Evolutionary conservation across 352 stramenopile species (phyloP), one percentile per base, ranked within the genome.

Genomic region (Globisporangium orthogonon): DNA sequence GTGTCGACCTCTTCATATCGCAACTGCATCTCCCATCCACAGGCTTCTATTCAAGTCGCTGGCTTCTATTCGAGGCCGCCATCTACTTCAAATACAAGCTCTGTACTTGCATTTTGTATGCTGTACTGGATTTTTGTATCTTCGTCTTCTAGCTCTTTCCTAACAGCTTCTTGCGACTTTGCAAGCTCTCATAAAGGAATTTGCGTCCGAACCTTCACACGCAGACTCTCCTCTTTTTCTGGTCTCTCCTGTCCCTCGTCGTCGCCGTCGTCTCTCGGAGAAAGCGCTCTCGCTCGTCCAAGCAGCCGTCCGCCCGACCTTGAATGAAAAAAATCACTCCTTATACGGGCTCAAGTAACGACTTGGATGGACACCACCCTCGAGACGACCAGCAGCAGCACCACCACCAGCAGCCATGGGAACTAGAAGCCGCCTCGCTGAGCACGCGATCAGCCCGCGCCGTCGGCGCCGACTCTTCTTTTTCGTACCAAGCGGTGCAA

Each of bases 401-500:
- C 23, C 23, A 23, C 23, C 23, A 23, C 23, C 23, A 23, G 5
- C 43, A 45, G 46, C 52, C 18, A 65, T 50, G 63, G 56, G 49
- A 62, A 43, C 52, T 58, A 58, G 52, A 58, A 58, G 52, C 52
- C 23, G 29, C 46, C 46, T 51, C 46, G 46, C 13, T 6, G 52
- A 51, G 17, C 52, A 30, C 30, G 41, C 40, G 45, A 33, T 58
- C 48, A 43, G 52, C 50, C 41, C 52, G 18, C 61, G 61, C 61
- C 67, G 57, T 60, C 66, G 23, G 23, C 23, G 62, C 64, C 58
- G 30, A 66, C 67, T 62, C 71, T 61, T 82, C 74, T 76, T 82
- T 72, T 74, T 86, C 66, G 46, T 87, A 86, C 73, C 73, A 63
- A 63, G 67, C 60, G 65, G 69, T 71, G 71, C 71, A 50, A 73